Evolutionary conservation across 345 rosid species (phyloP).

Genomic region (Sapria himalayana): DNA sequence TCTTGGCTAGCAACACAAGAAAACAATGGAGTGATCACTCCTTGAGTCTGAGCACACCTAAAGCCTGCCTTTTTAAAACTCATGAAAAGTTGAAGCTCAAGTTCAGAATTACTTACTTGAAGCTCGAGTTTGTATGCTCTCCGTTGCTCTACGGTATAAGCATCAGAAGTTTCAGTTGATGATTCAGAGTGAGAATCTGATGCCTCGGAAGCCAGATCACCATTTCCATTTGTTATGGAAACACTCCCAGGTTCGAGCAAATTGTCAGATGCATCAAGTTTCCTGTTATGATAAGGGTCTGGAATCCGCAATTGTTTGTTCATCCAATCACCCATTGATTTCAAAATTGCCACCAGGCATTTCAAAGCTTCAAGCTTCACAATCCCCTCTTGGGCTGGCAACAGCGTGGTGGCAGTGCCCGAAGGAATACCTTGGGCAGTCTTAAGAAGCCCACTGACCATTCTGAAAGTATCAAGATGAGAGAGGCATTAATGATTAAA

Average conservation of each 20-base stretch:
- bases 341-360: constrained; percentile 80
- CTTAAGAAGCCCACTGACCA: constrained; percentile 99
- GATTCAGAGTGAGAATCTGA: constrained; percentile 84
- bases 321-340: constrained; percentile 98
- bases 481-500: no score
- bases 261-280: constrained; percentile 41
- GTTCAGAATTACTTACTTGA: constrained; percentile 43
- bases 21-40: no score
- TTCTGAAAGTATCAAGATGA: constrained; percentile 29
- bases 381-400: constrained; percentile 83
- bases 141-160: constrained; percentile 80
- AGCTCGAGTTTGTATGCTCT: constrained; percentile 99
- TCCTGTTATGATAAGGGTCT: constrained; percentile 51
- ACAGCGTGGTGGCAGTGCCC: constrained; percentile 48
- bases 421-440: constrained; percentile 98
- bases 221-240: constrained; percentile 62
- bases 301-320: constrained; percentile 88
- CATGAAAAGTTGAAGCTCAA: no score
- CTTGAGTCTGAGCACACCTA: no score
- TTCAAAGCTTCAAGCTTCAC: constrained; percentile 97
- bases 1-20: no score
- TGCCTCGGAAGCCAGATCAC: constrained; percentile 57
- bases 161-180: constrained; percentile 66
- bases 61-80: no score
- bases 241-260: constrained; percentile 38